Evolutionary conservation across 768 basidiomycete genomes (phyloP).

Genomic region (Leccinellum luteum): DNA sequence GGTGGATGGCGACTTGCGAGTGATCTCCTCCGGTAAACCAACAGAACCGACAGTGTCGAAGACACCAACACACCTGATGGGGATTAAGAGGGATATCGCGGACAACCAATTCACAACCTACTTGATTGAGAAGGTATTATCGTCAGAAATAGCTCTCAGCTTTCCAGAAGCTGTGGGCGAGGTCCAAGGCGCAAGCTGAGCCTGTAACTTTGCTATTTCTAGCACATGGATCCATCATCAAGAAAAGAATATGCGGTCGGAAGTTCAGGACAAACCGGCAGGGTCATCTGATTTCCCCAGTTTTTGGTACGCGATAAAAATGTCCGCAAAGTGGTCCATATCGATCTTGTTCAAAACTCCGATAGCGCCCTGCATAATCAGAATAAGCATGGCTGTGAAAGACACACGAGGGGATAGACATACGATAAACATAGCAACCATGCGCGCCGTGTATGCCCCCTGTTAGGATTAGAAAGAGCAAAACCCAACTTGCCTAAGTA

Average conservation of each 20-base stretch:
- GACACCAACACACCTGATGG: constrained; percentile 60
- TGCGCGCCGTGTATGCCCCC: constrained; percentile 77
- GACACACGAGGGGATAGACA: neutral
- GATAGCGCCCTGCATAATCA: constrained; percentile 52
- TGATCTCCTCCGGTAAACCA: constrained; percentile 66
- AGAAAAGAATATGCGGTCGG: neutral
- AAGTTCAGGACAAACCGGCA: constrained; percentile 35
- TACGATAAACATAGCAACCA: constrained; percentile 60
- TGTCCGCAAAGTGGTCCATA: constrained; percentile 68
- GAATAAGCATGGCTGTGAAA: neutral
- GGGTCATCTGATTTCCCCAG: constrained; percentile 52
- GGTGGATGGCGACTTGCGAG: constrained; percentile 40
- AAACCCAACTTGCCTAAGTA: neutral
- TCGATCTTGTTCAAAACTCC: constrained; percentile 67
- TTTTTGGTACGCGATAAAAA: constrained; percentile 61
- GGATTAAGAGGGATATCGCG: constrained; percentile 2
- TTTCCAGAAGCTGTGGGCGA: constrained; percentile 51
- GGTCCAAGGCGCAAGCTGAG: constrained; percentile 54
- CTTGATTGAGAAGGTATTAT: constrained; percentile 60
- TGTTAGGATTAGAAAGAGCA: constrained; percentile 24
- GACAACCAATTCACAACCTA: constrained; percentile 27
- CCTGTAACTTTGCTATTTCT: constrained; percentile 41
- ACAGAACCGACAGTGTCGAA: constrained; percentile 78
- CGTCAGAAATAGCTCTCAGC: constrained; percentile 44
- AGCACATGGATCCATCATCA: neutral